Percentiles rank a stretch among this genome's conserved stretches.
phyloP scores from a whole-genome alignment of 441 rosid genomes.

The Gossypium lobatum region DNA sequence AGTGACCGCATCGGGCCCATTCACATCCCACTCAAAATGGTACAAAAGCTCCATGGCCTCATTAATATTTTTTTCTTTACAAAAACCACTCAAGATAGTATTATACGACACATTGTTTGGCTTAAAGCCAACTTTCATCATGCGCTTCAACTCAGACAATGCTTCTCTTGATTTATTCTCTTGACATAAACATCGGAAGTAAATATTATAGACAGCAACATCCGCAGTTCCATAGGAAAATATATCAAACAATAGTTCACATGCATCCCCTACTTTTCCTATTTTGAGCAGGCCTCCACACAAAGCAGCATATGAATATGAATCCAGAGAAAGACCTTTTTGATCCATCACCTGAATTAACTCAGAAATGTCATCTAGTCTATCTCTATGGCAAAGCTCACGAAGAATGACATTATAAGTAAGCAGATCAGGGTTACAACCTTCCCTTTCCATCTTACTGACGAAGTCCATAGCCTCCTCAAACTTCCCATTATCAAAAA shows the following conservation, averaged over 20 bases:
- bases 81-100: constrained; percentile 31
- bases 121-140: constrained; percentile 25
- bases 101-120: constrained; percentile 34
- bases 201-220: constrained; percentile 30
- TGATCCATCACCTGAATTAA: constrained; percentile 18
- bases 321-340: constrained; percentile 26
- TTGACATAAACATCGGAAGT: constrained; percentile 27
- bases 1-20: constrained; percentile 33
- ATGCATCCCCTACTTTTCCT: constrained; percentile 21
- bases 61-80: constrained; percentile 25
- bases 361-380: constrained; percentile 18
- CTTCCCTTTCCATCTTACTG: constrained; percentile 27
- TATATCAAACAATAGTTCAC: constrained; percentile 20
- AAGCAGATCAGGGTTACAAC: constrained; percentile 28
- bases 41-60: constrained; percentile 27
- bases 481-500: constrained; percentile 26
- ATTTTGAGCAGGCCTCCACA: constrained; percentile 30
- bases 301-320: constrained; percentile 31
- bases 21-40: constrained; percentile 27
- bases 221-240: constrained; percentile 26
- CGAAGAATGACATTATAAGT: constrained; percentile 33
- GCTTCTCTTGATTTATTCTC: constrained; percentile 26
- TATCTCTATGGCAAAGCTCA: constrained; percentile 26
- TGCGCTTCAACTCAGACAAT: constrained; percentile 20
- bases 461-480: constrained; percentile 23